Base-by-base conservation (phyloP, 805 yeast genomes). In the Metschnikowia dekortorum region DNA sequence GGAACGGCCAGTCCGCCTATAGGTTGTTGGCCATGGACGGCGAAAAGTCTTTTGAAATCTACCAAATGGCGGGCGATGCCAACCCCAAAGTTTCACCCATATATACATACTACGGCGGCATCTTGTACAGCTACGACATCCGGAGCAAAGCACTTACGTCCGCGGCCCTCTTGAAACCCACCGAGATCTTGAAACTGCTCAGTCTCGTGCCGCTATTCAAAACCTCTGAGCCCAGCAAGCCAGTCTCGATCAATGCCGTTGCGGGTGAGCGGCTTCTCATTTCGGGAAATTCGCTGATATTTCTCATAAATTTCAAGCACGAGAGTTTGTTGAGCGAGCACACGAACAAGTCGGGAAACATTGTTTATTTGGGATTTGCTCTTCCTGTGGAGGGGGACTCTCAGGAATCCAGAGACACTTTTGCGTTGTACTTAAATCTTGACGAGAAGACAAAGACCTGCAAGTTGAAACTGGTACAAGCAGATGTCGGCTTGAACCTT, bases 401-500 rank as follows among this genome's bases (percentile, higher is more conserved):
- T 3, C 50, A 66, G 13, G 73, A 67, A 51, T 64, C 76, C 3
- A 65, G 66, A 46, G 67, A 66, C 39, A 68, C 83, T 1, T 68
- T 70, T 61, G 75, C 74, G 9, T 59, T 78, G 47, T 71, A 68
- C 50, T 64, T 76, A 44, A 64, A 73, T 47, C 67, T 67, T 47
- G 74, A 74, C 49, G 60, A 63, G 9, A 74, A 71, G 52, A 75
- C 76, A 51, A 75, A 76, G 46, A 68, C 68, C 42, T 69, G 75
- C 35, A 66, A 71, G 39, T 63, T 80, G 48, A 73, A 76, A 53
- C 65, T 77, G 48, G 64, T 78, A 48, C 72, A 75, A 45, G 65
- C 84, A 36, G 80, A 84, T 52, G 80, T 83, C 34, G 95, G 94
- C 5, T 68, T 79, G 35, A 87, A 88, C 58, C 80, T 79, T 46